Base-by-base conservation (phyloP, 2,329 filamentous ascomycete species). In the Aspergillus sp. region DNA sequence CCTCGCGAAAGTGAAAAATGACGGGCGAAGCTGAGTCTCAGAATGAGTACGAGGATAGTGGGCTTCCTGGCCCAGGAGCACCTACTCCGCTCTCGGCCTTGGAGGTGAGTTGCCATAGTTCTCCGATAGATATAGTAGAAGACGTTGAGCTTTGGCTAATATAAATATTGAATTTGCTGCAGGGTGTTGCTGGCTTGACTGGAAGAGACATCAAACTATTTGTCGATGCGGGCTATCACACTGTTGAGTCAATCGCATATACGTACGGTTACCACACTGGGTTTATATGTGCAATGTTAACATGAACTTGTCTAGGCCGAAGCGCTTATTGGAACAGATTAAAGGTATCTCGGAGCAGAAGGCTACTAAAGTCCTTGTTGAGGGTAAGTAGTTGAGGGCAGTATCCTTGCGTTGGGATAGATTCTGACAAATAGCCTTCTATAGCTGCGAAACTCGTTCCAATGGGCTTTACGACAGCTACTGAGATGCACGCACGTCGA, bases 311-410 rank as follows among this genome's bases (percentile, higher is more conserved):
- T 43, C 6, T 41, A 83, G 80, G 45, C 81, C 82, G 19, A 79
- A 78, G 57, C 81, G 91, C 61, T 74, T 85, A 47, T 73, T 98
- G 12, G 91, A 98, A 67, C 88, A 94, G 66, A 91, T 98, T 69
- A 98, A 97, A 68, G 93, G 93, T 48, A 95, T 98, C 32, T 98
- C 93, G 1, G 91, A 97, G 70, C 86, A 94, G 62, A 98, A 98
- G 66, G 93, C 94, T 2, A 83, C 81, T 32, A 97, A 97, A 64
- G 83, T 98, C 36, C 75, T 98, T 29, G 82, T 81, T 9, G 93
- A 97, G 76, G 90, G 90, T 91, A 67, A 54, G 70, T 52, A n/a
- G n/a, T 36, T n/a, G 7, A 41, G 19, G 44, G 39, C 1, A 6
- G 4, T 36, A 9, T n/a, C 2, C 2, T 40, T 2, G 33, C 9